These are phyloP conservation scores for Trichoderma harzianum DNA, from an alignment of 2,329 filamentous ascomycete species.

Conservation along the genomic window DNA sequence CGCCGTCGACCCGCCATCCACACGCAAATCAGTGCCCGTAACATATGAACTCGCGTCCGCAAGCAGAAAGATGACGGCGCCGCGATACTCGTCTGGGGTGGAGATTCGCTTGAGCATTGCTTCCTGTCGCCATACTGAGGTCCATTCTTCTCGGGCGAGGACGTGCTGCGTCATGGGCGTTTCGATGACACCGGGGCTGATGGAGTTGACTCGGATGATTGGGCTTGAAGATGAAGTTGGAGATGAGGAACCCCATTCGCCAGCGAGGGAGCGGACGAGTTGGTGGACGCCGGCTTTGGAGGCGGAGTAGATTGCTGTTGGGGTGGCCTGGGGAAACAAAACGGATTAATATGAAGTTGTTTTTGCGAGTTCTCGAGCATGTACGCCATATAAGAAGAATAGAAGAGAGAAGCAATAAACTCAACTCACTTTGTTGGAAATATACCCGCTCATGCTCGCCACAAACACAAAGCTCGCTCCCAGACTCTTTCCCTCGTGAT, in stretches of 20 bases:
- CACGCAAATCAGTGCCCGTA: slow-evolving; percentile 8
- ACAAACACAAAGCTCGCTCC: slow-evolving; percentile 47
- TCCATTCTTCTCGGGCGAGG: background rate
- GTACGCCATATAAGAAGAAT: background rate
- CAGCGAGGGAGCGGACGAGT: slow-evolving; percentile 47
- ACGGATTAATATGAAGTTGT: background rate
- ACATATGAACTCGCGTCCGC: slow-evolving; percentile 10
- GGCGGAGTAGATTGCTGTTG: slow-evolving; percentile 47
- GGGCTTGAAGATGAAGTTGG: slow-evolving; percentile 18
- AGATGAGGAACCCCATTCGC: slow-evolving; percentile 52
- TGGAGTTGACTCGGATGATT: background rate
- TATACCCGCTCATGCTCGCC: slow-evolving; percentile 48
- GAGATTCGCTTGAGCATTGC: slow-evolving; percentile 14
- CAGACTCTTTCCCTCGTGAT: slow-evolving; percentile 4
- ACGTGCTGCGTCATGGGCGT: slow-evolving; percentile 11
- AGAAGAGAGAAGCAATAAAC: background rate
- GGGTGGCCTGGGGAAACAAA: slow-evolving; percentile 30
- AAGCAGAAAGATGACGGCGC: background rate
- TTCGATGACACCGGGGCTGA: slow-evolving; percentile 40
- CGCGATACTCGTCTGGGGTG: slow-evolving; percentile 9
- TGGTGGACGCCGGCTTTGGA: slow-evolving; percentile 54
- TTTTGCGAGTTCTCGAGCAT: background rate
- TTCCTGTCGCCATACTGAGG: slow-evolving; percentile 3
- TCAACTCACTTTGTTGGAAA: slow-evolving; percentile 36
- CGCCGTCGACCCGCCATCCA: slow-evolving; percentile 12